Conservation (phyloP, 805 yeast species). For the Isabelozyma heimii region DNA sequence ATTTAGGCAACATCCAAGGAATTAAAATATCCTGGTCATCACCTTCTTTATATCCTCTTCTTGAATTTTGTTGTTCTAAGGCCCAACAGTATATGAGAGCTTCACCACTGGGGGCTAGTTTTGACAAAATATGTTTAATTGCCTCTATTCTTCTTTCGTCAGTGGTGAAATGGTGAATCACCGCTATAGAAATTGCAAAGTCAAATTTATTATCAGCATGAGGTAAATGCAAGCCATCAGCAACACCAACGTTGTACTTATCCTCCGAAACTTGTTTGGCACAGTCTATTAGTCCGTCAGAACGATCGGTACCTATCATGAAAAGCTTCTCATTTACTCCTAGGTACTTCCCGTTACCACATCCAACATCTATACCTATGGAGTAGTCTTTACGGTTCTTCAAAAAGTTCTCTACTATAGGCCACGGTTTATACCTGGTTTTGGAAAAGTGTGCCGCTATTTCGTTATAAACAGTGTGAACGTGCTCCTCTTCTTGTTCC, state of each 20-base stretch:
- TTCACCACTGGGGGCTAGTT: conserved; percentile 57
- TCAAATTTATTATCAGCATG: conserved; percentile 47
- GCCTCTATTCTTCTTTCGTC: conserved; percentile 76
- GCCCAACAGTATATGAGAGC: conserved; percentile 96
- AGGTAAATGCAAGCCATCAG: conserved; percentile 70
- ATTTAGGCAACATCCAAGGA: conserved; percentile 84
- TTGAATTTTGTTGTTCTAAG: conserved; percentile 78
- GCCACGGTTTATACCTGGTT: conserved; percentile 97
- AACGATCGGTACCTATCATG: conserved; percentile 73
- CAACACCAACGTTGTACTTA: conserved; percentile 59
- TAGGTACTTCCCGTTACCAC: conserved; percentile 95
- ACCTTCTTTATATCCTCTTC: conserved; percentile 89
- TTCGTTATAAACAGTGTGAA: conserved; percentile 89
- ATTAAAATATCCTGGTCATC: conserved; percentile 92
- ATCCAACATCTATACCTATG: conserved; percentile 90
- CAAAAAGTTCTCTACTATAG: conserved; percentile 78
- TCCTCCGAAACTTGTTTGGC: conserved; percentile 45
- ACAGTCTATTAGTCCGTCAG: conserved; percentile 65
- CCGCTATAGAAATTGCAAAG: conserved; percentile 94
- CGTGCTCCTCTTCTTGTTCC: conserved; percentile 69
- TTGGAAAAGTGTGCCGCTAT: conserved; percentile 92
- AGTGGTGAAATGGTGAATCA: conserved; percentile 93
- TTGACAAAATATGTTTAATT: conserved; percentile 61
- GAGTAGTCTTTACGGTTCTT: conserved; percentile 46
- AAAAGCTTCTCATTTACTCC: conserved; percentile 64